These are phyloP conservation scores for Liquidambar formosana DNA, from an alignment of 164 flowering plant species.

Conservation along the genomic window DNA sequence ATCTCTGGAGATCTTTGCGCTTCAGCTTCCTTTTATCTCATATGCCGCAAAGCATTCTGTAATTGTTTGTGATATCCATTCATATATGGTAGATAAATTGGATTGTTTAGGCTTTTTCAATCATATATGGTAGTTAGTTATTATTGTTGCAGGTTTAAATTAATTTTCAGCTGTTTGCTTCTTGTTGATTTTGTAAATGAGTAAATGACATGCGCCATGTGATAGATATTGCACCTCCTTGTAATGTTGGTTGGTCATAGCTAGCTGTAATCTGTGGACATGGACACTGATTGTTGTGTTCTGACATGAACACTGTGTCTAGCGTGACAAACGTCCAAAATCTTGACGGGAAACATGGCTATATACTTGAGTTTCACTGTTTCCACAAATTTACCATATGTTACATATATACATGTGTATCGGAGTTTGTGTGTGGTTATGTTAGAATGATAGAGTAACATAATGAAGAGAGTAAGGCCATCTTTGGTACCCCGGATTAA, in stretches of 20 bases:
- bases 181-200: background rate
- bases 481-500: no score
- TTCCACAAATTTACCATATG: no score
- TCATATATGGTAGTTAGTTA: background rate
- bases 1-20: slow-evolving; percentile 4
- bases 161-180: no score
- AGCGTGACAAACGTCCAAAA: background rate
- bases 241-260: background rate
- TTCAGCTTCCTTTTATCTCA: slow-evolving; percentile 5
- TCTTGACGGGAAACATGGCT: no score
- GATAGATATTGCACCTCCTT: background rate
- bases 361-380: no score
- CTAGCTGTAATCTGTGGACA: background rate
- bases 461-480: no score
- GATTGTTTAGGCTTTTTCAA: background rate
- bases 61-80: background rate
- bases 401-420: no score
- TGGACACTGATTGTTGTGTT: background rate
- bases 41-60: background rate
- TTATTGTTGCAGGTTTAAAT: background rate
- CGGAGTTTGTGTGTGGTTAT: no score
- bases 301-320: background rate
- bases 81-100: background rate
- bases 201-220: background rate
- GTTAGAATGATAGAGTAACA: no score